Evolutionary conservation across 768 basidiomycete genomes (phyloP).

Genomic region (Macrolepiota albuminosa): DNA sequence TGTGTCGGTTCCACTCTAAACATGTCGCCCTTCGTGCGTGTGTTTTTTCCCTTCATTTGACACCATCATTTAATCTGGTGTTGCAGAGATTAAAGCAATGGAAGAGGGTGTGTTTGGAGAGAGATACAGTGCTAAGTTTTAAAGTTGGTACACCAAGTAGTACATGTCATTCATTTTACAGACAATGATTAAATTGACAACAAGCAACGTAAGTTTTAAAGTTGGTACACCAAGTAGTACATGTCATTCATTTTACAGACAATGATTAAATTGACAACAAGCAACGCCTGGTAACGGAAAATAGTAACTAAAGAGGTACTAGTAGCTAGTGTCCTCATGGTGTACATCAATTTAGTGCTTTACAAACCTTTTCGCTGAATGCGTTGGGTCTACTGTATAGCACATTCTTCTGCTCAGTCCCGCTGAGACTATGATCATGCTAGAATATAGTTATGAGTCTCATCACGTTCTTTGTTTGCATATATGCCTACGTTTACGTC

Average conservation of each 20-base stretch:
- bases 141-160: neutral
- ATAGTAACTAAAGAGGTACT: neutral
- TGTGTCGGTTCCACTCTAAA: conserved; percentile 58
- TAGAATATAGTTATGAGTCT: neutral
- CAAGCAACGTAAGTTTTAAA: neutral
- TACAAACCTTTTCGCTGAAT: neutral
- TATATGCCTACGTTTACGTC: neutral
- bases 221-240: neutral
- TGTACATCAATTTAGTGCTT: neutral
- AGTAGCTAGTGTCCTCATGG: too few species aligned
- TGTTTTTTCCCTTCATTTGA: neutral
- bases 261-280: neutral
- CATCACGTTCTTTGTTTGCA: neutral
- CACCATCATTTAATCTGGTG: neutral
- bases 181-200: neutral
- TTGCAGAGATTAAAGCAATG: conserved; percentile 17
- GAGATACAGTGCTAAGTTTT: conserved; percentile 8
- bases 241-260: neutral
- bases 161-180: neutral
- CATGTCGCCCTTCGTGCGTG: conserved; percentile 58
- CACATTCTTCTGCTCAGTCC: neutral
- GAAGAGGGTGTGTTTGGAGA: conserved; percentile 16
- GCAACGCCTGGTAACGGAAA: neutral
- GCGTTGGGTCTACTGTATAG: neutral
- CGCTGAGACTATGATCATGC: neutral